These are phyloP conservation scores for Liriodendron chinense DNA, from an alignment of 164 flowering plant genomes.

Conservation along the genomic window DNA sequence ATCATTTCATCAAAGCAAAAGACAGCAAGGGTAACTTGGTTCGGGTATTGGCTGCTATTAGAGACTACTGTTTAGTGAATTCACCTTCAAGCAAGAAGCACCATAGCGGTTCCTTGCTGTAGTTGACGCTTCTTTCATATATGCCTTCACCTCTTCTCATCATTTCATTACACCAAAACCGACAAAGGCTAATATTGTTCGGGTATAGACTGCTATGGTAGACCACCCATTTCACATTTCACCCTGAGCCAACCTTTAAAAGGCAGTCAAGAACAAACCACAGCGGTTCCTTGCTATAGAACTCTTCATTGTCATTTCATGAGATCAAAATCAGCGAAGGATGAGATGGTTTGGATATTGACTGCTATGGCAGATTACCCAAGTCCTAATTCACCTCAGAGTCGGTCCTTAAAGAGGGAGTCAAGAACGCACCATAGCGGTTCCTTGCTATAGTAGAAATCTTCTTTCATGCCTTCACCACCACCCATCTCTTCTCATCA, in stretches of 20 bases:
- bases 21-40: background rate
- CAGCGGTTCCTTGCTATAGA: background rate
- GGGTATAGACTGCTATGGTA: background rate
- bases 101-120: background rate
- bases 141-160: no score
- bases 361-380: background rate
- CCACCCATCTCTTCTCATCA: background rate
- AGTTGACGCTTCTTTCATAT: no score
- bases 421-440: constrained; percentile 84
- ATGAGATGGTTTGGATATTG: no score
- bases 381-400: background rate
- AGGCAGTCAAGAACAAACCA: no score
- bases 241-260: background rate
- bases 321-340: constrained; percentile 10
- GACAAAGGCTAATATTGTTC: background rate
- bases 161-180: background rate
- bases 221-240: background rate
- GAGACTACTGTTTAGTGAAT: background rate
- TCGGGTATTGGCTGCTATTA: background rate
- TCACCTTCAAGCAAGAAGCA: background rate
- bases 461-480: background rate
- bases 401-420: constrained; percentile 34
- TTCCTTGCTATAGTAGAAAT: background rate
- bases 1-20: background rate
- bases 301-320: background rate